Base-by-base conservation (phyloP, 352 stramenopile genomes). In the Plasmopara viticola region DNA sequence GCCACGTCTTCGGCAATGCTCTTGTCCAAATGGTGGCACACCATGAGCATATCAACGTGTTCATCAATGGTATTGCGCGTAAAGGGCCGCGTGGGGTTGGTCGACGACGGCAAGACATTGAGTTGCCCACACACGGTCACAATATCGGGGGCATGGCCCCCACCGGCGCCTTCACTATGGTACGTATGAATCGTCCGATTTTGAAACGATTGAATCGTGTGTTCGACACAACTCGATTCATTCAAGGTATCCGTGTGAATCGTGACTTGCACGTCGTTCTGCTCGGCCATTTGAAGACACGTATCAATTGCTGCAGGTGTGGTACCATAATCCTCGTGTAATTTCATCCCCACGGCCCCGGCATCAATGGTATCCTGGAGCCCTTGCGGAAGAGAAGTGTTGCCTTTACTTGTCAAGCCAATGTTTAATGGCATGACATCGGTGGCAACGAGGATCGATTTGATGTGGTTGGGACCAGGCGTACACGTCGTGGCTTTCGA, bases 1-100 rank as follows among this genome's bases (percentile, higher is more conserved):
- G 95, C 94, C 20, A 99, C 88, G 62, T 99, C 95, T 66, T 99
- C 95, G 0, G 89, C 84, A 56, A 98, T 97, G 53, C 84, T 90
- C 56, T 95, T 89, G 70, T 98, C 90, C 53, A 99, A 80, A 62
- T 99, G 95, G 67, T 99, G 95, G 62, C 95, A 99, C 30, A 99
- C 95, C 95, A 99, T 98, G 25, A 99, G 77, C 95, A 99, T 99
- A 74, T 99, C 95, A 30, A 99, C 84, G 66, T 99, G 95, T 63
- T 99, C 95, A 53, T 98, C 95, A 53, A 99, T 97, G 20, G 95
- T 99, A 68, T 99, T 99, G 39, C 20, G 20, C 20, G 20, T 25
- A 25, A 25, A 25, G 1, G 20, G 20, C 1, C 20, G 20, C 20
- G 20, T 25, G 20, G 20, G 20, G 20, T 25, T 25, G 1, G 20